Conservation (phyloP, 2,329 filamentous ascomycete species). For the Fusarium solani-melongenae region DNA sequence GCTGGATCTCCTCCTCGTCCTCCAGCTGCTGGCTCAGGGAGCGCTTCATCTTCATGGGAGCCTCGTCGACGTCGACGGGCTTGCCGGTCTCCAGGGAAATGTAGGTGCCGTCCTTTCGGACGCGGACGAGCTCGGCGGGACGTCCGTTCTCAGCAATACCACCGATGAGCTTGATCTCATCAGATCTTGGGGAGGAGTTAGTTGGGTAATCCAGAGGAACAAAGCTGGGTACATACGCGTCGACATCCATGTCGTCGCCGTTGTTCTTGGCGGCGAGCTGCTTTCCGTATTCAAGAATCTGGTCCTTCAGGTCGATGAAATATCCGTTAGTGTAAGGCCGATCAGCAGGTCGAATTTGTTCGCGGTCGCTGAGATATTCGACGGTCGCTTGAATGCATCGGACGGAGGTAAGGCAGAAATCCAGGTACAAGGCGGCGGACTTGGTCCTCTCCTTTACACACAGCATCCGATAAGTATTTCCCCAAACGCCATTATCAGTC, state of each 20-base stretch:
- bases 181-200: conserved; percentile 54
- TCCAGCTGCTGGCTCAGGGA: conserved; percentile 76
- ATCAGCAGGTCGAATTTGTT: conserved; percentile 86
- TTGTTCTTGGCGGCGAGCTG: conserved; percentile 81
- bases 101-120: conserved; percentile 82
- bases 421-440: conserved; percentile 77
- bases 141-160: conserved; percentile 85
- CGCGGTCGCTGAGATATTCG: conserved; percentile 84
- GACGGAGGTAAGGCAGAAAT: conserved; percentile 91
- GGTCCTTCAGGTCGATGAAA: conserved; percentile 94
- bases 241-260: conserved; percentile 67
- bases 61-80: conserved; percentile 67
- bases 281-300: conserved; percentile 89
- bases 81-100: conserved; percentile 81
- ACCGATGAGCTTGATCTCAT: conserved; percentile 83
- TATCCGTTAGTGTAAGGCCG: conserved; percentile 95
- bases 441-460: conserved; percentile 82
- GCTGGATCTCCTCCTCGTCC: conserved; percentile 84
- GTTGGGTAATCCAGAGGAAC: conserved; percentile 43
- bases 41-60: conserved; percentile 69
- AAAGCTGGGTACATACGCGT: conserved; percentile 61
- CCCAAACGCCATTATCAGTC: conserved; percentile 66
- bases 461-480: conserved; percentile 76
- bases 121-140: conserved; percentile 84
- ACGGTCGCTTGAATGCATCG: conserved; percentile 91